Evolutionary conservation across 805 yeast species (phyloP).

Genomic region (Ogataea paraovalis): DNA sequence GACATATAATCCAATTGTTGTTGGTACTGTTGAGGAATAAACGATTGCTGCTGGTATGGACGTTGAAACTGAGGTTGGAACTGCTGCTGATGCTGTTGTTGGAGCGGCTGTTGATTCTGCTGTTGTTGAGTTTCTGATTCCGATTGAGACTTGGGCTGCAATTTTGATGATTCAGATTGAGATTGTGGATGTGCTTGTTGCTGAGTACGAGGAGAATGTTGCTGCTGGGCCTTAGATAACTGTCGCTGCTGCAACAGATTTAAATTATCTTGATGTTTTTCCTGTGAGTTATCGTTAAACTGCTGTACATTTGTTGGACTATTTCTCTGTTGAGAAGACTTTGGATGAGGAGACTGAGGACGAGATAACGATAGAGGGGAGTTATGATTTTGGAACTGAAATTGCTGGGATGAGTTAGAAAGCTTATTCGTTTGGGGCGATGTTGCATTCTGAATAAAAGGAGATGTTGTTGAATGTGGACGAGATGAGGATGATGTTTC

Average conservation of each 20-base stretch:
- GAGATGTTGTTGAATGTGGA: not conserved
- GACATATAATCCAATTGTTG: slow-evolving; percentile 9
- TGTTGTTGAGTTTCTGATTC: not conserved
- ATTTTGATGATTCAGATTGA: not conserved
- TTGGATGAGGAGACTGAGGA: not conserved
- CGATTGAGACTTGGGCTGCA: not conserved
- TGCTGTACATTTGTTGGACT: not conserved
- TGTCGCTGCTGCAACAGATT: slow-evolving; percentile 4
- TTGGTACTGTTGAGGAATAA: slow-evolving; percentile 3
- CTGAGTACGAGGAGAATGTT: not conserved
- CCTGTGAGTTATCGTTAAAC: not conserved
- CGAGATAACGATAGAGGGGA: not conserved
- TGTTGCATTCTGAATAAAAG: not conserved
- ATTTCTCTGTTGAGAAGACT: slow-evolving; percentile 1
- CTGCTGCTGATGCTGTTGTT: slow-evolving; percentile 6
- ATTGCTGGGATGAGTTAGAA: not conserved
- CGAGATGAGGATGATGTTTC: not conserved
- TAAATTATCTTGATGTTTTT: not conserved
- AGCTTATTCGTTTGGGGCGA: not conserved
- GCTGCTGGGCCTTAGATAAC: not conserved
- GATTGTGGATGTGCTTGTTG: not conserved
- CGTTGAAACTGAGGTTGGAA: slow-evolving; percentile 6
- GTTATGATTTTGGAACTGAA: not conserved
- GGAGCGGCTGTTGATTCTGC: slow-evolving; percentile 2
- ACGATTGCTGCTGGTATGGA: slow-evolving; percentile 1